Conservation (phyloP, 345 rosid species). For the Hibiscus tridactylites region DNA sequence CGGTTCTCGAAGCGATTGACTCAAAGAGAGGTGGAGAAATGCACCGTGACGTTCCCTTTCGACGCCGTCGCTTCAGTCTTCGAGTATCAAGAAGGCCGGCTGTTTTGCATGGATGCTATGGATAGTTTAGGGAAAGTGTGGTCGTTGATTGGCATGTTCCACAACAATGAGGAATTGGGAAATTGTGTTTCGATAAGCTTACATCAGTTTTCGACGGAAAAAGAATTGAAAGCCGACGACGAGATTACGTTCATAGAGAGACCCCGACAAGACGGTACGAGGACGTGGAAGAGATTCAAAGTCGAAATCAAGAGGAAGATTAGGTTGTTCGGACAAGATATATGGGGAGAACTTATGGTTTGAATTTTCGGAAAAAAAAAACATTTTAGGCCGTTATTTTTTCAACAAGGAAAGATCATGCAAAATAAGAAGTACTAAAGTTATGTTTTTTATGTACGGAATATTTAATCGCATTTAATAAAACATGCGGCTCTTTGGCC, state of each 20-base stretch:
- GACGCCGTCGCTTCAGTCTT: neutral
- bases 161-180: neutral
- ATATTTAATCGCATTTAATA: too few relatives aligned
- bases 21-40: too few relatives aligned
- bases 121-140: neutral
- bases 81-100: neutral
- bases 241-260: neutral
- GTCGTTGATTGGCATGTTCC: neutral
- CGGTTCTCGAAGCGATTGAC: neutral
- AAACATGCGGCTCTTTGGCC: too few relatives aligned
- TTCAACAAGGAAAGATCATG: neutral
- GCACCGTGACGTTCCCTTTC: neutral
- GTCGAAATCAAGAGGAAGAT: neutral
- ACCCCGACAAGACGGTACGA: neutral
- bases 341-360: neutral
- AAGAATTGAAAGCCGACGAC: neutral
- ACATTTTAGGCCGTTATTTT: neutral
- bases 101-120: neutral
- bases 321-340: neutral
- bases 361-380: neutral
- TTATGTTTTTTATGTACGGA: neutral
- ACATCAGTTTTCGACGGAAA: neutral
- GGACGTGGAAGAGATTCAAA: neutral
- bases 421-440: neutral
- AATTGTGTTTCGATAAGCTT: neutral